Conservation (phyloP, 2,329 filamentous ascomycete genomes). For the Paecilomyces niveus region DNA sequence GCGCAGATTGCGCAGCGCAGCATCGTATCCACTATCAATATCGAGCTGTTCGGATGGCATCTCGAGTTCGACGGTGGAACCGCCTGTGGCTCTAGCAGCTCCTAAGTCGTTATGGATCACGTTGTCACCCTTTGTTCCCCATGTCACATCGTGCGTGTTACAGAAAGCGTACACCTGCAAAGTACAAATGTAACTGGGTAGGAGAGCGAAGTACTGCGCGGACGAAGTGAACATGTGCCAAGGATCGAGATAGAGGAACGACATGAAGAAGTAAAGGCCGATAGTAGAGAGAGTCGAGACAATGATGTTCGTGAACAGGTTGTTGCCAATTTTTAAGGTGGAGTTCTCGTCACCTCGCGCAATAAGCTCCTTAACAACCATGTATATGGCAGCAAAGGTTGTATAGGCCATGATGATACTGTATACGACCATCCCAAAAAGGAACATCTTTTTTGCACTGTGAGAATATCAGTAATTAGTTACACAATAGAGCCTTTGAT, state of each 20-base stretch:
- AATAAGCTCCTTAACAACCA: conserved; percentile 74
- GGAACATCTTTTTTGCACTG: conserved; percentile 76
- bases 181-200: conserved; percentile 93
- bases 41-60: conserved; percentile 98
- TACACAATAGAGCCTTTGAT: not conserved
- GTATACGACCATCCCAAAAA: conserved; percentile 84
- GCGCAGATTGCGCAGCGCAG: conserved; percentile 89
- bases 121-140: conserved; percentile 99
- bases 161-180: conserved; percentile 98
- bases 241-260: conserved; percentile 90
- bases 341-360: conserved; percentile 36
- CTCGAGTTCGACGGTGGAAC: conserved; percentile 80
- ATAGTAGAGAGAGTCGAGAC: conserved; percentile 82
- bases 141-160: conserved; percentile 97
- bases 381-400: conserved; percentile 79
- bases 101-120: conserved; percentile 88
- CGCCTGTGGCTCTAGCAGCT: conserved; percentile 68
- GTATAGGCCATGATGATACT: conserved; percentile 93
- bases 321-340: conserved; percentile 62
- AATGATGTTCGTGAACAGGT: conserved; percentile 91
- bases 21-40: conserved; percentile 95
- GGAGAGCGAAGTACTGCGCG: conserved; percentile 82
- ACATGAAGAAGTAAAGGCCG: conserved; percentile 94
- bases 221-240: conserved; percentile 98
- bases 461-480: not conserved